A percentile compares a stretch with the other conserved stretches of the same genome.
phyloP scores from a whole-genome alignment of 495 filamentous ascomycete species.

The Lasiosphaeris hirsuta region DNA sequence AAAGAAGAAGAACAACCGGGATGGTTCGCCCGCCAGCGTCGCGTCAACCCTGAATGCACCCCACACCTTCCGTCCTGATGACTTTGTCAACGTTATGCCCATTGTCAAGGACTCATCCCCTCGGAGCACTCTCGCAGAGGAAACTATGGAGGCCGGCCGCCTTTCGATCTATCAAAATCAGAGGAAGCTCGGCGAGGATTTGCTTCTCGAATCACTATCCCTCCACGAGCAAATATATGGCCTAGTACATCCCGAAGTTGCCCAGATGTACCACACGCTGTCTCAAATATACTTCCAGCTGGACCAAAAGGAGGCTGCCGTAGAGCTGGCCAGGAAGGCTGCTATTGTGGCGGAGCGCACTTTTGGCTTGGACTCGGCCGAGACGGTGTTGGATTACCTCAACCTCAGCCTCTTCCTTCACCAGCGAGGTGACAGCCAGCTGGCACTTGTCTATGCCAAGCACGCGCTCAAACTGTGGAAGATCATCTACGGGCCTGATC shows the following conservation, averaged over 20 bases:
- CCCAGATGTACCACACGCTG: slow-evolving; percentile 87
- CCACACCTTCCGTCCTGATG: slow-evolving; percentile 74
- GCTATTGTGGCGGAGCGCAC: slow-evolving; percentile 96
- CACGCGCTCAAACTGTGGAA: slow-evolving; percentile 97
- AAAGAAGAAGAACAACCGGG: slow-evolving; percentile 70
- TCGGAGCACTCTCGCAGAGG: slow-evolving; percentile 84
- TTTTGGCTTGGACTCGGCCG: slow-evolving; percentile 85
- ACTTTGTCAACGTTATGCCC: slow-evolving; percentile 87
- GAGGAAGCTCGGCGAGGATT: slow-evolving; percentile 92
- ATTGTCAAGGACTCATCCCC: slow-evolving; percentile 91
- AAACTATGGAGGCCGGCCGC: slow-evolving; percentile 90
- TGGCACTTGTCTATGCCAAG: slow-evolving; percentile 78
- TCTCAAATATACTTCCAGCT: slow-evolving; percentile 94
- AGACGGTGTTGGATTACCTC: slow-evolving; percentile 91
- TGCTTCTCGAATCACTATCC: slow-evolving; percentile 90
- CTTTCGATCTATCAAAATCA: slow-evolving; percentile 93
- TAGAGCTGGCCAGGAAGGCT: slow-evolving; percentile 93
- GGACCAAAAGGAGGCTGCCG: slow-evolving; percentile 90
- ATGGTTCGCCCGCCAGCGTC: slow-evolving; percentile 50
- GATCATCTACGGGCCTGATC: slow-evolving; percentile 86
- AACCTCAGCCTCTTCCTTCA: slow-evolving; percentile 96
- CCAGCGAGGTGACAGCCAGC: slow-evolving; percentile 78
- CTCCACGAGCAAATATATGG: slow-evolving; percentile 99
- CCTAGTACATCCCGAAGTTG: slow-evolving; percentile 94
- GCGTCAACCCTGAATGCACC: slow-evolving; percentile 44